These are phyloP conservation scores for Heterobasidion annosum DNA, from an alignment of 1,284 basidiomycete species.

Conservation along the genomic window DNA sequence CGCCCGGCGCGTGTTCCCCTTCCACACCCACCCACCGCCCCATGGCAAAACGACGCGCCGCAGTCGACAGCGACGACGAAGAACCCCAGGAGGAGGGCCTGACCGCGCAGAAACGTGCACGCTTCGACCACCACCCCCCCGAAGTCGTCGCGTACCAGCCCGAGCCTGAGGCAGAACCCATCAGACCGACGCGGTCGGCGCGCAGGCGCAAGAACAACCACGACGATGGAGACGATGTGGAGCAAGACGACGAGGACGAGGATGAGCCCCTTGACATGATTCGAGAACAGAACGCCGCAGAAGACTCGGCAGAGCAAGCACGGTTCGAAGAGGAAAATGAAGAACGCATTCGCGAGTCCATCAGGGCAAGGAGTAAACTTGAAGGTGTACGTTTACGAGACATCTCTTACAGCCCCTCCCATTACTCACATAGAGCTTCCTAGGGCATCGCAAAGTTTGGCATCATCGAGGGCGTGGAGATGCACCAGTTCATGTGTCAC, in stretches of 20 bases:
- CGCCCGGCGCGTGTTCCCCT: no score
- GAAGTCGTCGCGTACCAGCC: constrained; percentile 20
- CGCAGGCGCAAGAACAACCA: constrained; percentile 25
- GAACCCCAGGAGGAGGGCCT: constrained; percentile 15
- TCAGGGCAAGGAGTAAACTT: constrained; percentile 42
- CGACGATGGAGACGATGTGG: constrained; percentile 14
- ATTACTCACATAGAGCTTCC: constrained; percentile 1
- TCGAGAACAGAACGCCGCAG: constrained; percentile 18
- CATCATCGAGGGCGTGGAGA: constrained; percentile 79
- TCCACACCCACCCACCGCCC: no score
- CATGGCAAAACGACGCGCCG: constrained; percentile 31
- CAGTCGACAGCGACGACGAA: constrained; percentile 25
- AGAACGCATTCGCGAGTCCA: constrained; percentile 41
- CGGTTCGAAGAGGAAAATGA: constrained; percentile 53
- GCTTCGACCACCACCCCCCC: constrained; percentile 28
- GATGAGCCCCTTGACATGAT: constrained; percentile 6
- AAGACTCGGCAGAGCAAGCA: constrained; percentile 42
- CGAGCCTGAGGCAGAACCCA: constrained; percentile 9
- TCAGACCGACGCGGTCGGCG: constrained; percentile 13
- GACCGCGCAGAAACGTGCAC: constrained; percentile 30
- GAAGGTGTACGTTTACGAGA: constrained; percentile 41
- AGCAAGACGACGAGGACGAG: constrained; percentile 17
- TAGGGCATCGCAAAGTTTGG: constrained; percentile 78
- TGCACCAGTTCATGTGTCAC: constrained; percentile 98
- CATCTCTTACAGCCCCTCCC: neutral